A percentile compares a stretch with the other conserved stretches of the same genome.
Conservation (phyloP, 2,329 filamentous ascomycete genomes). For the Ophiostoma montium region DNA sequence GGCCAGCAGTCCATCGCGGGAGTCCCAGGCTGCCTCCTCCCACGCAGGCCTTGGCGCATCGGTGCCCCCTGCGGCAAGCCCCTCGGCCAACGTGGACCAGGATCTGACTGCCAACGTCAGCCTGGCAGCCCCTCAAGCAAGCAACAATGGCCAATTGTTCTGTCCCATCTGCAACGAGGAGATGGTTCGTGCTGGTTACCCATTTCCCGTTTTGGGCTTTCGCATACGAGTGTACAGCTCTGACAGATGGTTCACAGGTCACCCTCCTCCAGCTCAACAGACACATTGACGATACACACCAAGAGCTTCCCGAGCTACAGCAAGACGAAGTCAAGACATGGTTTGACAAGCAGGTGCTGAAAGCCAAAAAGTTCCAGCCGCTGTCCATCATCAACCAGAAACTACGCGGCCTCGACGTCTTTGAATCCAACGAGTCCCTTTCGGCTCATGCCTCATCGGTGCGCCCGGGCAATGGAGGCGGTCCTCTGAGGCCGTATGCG, state of each 20-base stretch:
- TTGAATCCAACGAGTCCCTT: constrained; percentile 72
- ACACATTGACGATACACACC: constrained; percentile 74
- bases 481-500: constrained; percentile 22
- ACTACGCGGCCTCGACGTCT: constrained; percentile 79
- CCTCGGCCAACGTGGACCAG: constrained; percentile 55
- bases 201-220: background rate
- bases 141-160: constrained; percentile 52
- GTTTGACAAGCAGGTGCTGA: constrained; percentile 90
- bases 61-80: constrained; percentile 41
- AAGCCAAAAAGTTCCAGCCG: constrained; percentile 86
- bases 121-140: constrained; percentile 39
- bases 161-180: constrained; percentile 98
- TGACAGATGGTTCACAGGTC: constrained; percentile 39
- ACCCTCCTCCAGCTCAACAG: constrained; percentile 84
- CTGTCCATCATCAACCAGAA: constrained; percentile 88
- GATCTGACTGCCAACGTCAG: constrained; percentile 74
- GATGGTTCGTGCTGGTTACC: constrained; percentile 54
- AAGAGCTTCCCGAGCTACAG: constrained; percentile 74
- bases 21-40: constrained; percentile 44
- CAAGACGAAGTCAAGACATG: constrained; percentile 94
- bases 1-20: constrained; percentile 59
- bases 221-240: background rate
- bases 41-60: constrained; percentile 29
- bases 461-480: constrained; percentile 20
- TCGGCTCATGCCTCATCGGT: constrained; percentile 18